A percentile compares a stretch with the other conserved stretches of the same genome.
These are phyloP conservation scores for Trichoderma sp. DNA, from an alignment of 2,329 filamentous ascomycete species.

Conservation along the genomic window DNA sequence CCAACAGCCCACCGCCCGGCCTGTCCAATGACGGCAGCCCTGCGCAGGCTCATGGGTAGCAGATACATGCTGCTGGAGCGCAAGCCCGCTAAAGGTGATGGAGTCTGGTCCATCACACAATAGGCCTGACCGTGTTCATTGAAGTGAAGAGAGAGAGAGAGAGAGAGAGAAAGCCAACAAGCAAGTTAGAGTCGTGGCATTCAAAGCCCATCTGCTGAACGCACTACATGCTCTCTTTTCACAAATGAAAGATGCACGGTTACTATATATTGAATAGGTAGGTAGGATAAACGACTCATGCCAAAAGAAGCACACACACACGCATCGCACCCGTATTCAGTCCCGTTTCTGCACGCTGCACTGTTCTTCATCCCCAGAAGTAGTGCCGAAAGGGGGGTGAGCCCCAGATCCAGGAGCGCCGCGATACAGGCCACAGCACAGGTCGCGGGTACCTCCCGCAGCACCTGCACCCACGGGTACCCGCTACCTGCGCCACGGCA, in stretches of 20 bases:
- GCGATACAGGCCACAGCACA: neutral
- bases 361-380: neutral
- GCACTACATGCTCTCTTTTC: neutral
- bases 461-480: conserved; percentile 8
- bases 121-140: neutral
- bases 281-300: neutral
- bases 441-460: neutral
- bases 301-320: neutral
- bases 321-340: neutral
- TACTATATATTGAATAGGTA: neutral
- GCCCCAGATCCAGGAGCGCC: neutral
- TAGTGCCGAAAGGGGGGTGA: neutral
- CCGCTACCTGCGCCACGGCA: conserved; percentile 2
- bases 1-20: conserved; percentile 1
- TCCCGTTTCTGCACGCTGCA: neutral
- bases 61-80: neutral
- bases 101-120: neutral
- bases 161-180: neutral
- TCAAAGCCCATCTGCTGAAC: neutral
- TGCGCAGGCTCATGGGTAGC: neutral
- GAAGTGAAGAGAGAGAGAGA: neutral
- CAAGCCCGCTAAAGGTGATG: neutral
- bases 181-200: neutral
- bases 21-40: conserved; percentile 14
- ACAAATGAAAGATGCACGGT: neutral